phyloP scores from a whole-genome alignment of 495 filamentous ascomycete species.

The Aspergillus incahuasiensis region DNA sequence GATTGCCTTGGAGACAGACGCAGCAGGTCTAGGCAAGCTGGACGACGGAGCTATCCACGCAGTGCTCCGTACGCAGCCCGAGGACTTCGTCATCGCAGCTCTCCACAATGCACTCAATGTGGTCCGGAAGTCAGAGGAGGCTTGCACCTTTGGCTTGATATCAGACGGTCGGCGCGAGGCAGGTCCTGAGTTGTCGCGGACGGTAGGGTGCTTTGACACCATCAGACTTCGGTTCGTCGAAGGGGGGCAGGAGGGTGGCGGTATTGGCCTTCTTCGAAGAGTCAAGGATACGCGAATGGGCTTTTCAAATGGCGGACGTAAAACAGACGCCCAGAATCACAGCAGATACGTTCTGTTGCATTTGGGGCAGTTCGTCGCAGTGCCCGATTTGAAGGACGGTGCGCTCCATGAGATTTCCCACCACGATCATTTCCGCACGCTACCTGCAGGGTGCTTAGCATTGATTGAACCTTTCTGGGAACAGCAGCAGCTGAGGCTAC shows the following conservation, averaged over 20 bases:
- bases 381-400: not conserved
- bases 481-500: not conserved
- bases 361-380: not conserved
- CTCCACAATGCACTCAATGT: not conserved
- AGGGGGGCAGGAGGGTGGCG: not conserved
- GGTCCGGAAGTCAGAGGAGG: not conserved
- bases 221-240: not conserved
- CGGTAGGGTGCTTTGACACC: conserved; percentile 7
- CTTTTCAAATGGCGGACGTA: not conserved
- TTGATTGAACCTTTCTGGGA: not conserved
- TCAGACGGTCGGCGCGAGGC: not conserved
- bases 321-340: not conserved
- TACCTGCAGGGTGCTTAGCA: not conserved
- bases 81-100: conserved; percentile 2
- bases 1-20: not conserved
- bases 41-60: not conserved
- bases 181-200: not conserved
- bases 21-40: not conserved
- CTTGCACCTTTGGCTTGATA: not conserved
- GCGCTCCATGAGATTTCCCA: not conserved
- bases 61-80: conserved; percentile 2
- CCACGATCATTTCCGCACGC: not conserved
- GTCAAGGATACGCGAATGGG: conserved; percentile 1
- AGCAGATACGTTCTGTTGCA: not conserved
- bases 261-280: conserved; percentile 1